Evolutionary conservation across 371 early-diverging fungal genomes (phyloP).

Genomic region (Capniomyces stellatus): DNA sequence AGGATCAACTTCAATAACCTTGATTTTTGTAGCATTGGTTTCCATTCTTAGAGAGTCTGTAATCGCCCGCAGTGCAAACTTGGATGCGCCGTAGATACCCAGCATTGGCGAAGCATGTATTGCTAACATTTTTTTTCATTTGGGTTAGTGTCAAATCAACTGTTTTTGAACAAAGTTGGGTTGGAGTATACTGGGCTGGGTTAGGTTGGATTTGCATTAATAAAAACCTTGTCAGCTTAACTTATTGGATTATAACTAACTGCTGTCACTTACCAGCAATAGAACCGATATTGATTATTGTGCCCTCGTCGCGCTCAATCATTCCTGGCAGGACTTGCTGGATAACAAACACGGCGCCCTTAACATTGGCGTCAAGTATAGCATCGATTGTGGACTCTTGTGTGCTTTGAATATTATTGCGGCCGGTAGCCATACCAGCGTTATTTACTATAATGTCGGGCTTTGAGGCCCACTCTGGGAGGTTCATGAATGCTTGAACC

Average conservation of each 20-base stretch:
- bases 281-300: conserved; percentile 74
- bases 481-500: no score
- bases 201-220: no score
- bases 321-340: conserved; percentile 64
- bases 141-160: no score
- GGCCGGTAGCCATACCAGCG: conserved; percentile 61
- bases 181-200: no score
- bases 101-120: conserved; percentile 41
- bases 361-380: conserved; percentile 81
- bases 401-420: conserved; percentile 49
- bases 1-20: conserved; percentile 50
- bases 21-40: conserved; percentile 53
- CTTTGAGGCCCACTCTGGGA: no score
- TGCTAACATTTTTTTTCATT: no score
- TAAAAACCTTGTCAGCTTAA: no score
- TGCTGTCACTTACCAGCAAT: no score
- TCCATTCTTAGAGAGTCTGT: conserved; percentile 56
- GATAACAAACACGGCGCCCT: conserved; percentile 57
- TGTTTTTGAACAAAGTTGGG: no score
- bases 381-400: conserved; percentile 43
- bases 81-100: conserved; percentile 77
- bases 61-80: conserved; percentile 76
- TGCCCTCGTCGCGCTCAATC: conserved; percentile 46
- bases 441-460: conserved; percentile 65
- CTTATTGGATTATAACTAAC: no score